These are phyloP conservation scores for Medakamo hakoo DNA, from an alignment of 139 green algal genomes.

Conservation along the genomic window DNA sequence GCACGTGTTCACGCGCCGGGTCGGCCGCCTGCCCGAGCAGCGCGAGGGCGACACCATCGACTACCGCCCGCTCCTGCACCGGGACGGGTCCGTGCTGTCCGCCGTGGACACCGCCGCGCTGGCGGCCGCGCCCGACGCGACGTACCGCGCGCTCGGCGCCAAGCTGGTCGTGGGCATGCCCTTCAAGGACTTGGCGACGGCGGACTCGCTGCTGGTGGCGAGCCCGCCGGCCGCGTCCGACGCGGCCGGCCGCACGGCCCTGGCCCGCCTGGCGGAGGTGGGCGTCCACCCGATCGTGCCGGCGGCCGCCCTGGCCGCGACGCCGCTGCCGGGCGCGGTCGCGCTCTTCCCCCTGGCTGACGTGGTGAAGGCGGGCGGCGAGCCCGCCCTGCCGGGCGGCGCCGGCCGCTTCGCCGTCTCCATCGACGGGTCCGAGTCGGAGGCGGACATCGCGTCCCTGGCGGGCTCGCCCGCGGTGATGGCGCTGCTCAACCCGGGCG, in stretches of 20 bases:
- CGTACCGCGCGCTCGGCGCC: conserved; percentile 72
- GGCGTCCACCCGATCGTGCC: conserved; percentile 68
- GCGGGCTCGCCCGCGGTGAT: conserved; percentile 32
- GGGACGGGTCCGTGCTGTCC: conserved; percentile 60
- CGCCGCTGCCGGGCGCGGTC: conserved; percentile 65
- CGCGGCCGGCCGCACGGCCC: conserved; percentile 32
- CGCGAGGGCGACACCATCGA: conserved; percentile 58
- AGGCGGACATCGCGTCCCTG: conserved; percentile 43
- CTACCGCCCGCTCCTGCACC: conserved; percentile 75
- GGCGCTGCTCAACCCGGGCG: conserved; percentile 46
- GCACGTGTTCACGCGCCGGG: conserved; percentile 63
- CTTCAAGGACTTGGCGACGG: conserved; percentile 95
- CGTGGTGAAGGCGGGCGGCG: conserved; percentile 17
- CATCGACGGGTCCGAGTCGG: conserved; percentile 71
- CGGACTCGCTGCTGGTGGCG: conserved; percentile 71
- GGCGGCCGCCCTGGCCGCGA: conserved; percentile 34
- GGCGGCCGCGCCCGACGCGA: conserved; percentile 11
- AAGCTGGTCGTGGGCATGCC: conserved; percentile 97
- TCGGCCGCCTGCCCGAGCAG: conserved; percentile 63
- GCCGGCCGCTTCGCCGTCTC: conserved; percentile 51
- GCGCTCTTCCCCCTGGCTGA: conserved; percentile 54
- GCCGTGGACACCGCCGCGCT: conserved; percentile 31
- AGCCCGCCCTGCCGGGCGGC: conserved; percentile 41
- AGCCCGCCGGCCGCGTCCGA: conserved; percentile 34
- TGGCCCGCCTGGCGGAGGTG: conserved; percentile 76